Conservation (phyloP, 208 protist genomes). For the Histomonas meleagridis region DNA sequence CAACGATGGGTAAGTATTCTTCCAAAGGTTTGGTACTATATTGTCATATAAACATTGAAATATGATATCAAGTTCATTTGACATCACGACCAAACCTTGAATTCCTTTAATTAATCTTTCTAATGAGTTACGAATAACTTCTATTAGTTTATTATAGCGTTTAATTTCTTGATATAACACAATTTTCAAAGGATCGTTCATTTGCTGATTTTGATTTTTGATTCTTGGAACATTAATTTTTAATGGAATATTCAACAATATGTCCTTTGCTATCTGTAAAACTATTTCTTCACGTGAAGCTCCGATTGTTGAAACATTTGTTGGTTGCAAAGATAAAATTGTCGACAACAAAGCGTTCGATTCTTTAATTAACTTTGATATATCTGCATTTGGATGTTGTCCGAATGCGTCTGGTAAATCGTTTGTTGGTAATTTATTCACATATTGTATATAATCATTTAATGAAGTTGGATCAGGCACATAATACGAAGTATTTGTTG, state of each 20-base stretch:
- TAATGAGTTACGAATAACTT: constrained; percentile 70
- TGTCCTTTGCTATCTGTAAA: constrained; percentile 44
- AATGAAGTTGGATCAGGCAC: constrained; percentile 48
- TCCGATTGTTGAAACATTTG: constrained; percentile 51
- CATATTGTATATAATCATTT: constrained; percentile 74
- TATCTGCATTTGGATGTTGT: constrained; percentile 91
- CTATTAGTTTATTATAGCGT: constrained; percentile 82
- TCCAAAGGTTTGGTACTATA: constrained; percentile 76
- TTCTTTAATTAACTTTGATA: constrained; percentile 78
- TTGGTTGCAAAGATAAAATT: constrained; percentile 70
- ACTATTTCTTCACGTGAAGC: constrained; percentile 43
- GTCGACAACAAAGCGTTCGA: constrained; percentile 73
- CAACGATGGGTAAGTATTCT: constrained; percentile 80
- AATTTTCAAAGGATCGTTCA: constrained; percentile 74
- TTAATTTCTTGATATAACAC: constrained; percentile 89
- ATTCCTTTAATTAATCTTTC: constrained; percentile 75
- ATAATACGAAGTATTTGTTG: constrained; percentile 24
- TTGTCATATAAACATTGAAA: constrained; percentile 70
- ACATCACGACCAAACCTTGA: constrained; percentile 89
- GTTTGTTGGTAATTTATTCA: constrained; percentile 69
- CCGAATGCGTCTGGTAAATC: constrained; percentile 89
- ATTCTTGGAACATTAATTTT: constrained; percentile 68
- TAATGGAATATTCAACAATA: constrained; percentile 50
- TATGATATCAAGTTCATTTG: constrained; percentile 76
- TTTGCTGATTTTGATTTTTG: constrained; percentile 68